Conservation (phyloP, 2,329 filamentous ascomycete genomes). For the Aspergillus felis region DNA sequence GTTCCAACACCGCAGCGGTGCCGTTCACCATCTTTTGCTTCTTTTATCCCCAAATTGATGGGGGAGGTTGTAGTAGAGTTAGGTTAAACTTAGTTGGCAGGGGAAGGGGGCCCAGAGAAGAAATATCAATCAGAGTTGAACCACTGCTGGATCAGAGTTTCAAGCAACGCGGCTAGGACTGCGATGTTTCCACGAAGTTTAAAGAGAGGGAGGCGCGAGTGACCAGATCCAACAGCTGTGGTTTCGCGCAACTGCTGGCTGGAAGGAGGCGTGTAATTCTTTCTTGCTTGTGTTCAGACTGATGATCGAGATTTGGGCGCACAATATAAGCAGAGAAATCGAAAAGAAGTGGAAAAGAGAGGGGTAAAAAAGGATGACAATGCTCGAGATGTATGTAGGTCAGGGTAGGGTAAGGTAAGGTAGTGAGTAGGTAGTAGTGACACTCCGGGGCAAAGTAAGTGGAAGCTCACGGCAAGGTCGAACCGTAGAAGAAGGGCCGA, state of each 20-base stretch:
- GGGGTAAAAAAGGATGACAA: conserved; percentile 11
- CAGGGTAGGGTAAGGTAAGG: conserved; percentile 5
- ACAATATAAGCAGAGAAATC: conserved; percentile 2
- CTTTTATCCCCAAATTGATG: neutral
- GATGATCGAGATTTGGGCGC: neutral
- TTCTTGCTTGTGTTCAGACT: neutral
- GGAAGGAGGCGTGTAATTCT: neutral
- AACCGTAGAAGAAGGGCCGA: conserved; percentile 17
- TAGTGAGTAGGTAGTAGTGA: conserved; percentile 7
- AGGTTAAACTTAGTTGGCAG: conserved; percentile 16
- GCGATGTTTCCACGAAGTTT: conserved; percentile 6
- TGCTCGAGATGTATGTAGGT: conserved; percentile 4
- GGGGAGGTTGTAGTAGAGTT: neutral
- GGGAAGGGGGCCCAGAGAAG: conserved; percentile 11
- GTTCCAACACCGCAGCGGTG: conserved; percentile 50
- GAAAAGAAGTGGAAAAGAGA: conserved; percentile 8
- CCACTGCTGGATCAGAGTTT: conserved; percentile 20
- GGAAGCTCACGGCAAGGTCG: conserved; percentile 13
- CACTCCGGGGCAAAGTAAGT: conserved; percentile 15
- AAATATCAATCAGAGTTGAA: conserved; percentile 20
- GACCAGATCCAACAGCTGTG: neutral
- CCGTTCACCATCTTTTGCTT: conserved; percentile 37
- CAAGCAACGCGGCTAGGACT: conserved; percentile 5
- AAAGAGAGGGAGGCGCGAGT: conserved; percentile 4
- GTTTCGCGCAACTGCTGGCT: neutral